A percentile compares a stretch with the other conserved stretches of the same genome.
These are phyloP conservation scores for Scheffersomyces lignicola DNA, from an alignment of 1,139 yeast species.

Conservation along the genomic window DNA sequence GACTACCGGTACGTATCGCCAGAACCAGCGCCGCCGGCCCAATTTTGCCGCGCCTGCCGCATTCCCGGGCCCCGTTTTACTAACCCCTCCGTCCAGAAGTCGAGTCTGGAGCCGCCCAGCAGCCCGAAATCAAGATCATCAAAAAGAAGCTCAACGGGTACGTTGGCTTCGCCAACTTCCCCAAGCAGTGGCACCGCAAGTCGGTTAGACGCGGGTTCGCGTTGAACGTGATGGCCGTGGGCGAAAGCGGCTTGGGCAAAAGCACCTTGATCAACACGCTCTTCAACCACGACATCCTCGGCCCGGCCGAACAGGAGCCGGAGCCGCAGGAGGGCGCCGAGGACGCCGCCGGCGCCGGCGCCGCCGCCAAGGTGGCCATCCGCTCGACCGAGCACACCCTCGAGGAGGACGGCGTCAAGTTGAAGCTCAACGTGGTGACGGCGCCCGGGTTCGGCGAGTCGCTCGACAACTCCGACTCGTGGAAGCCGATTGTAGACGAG, in stretches of 20 bases:
- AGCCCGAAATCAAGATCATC: slow-evolving; percentile 56
- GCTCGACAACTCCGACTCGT: slow-evolving; percentile 82
- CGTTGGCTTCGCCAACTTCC: slow-evolving; percentile 97
- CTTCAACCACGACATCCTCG: slow-evolving; percentile 74
- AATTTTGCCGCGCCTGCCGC: no score
- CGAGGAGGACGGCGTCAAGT: slow-evolving; percentile 91
- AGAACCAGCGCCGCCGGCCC: no score
- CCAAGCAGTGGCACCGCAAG: slow-evolving; percentile 98
- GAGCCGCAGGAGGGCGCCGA: slow-evolving; percentile 16
- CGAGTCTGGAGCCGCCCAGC: slow-evolving; percentile 10
- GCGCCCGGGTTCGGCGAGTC: slow-evolving; percentile 95
- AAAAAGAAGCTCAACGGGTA: slow-evolving; percentile 85
- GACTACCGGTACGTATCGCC: no score
- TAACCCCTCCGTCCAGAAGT: no score
- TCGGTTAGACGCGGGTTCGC: slow-evolving; percentile 92
- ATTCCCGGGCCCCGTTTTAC: no score
- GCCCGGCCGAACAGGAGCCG: slow-evolving; percentile 15
- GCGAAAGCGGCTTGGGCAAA: slow-evolving; percentile 93
- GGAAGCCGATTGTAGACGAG: slow-evolving; percentile 93
- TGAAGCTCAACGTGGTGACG: slow-evolving; percentile 81
- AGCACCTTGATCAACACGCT: slow-evolving; percentile 89
- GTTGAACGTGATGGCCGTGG: slow-evolving; percentile 86
- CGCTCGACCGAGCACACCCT: slow-evolving; percentile 70
- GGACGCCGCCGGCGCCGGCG: slow-evolving; percentile 21
- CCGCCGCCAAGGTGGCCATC: slow-evolving; percentile 50